Evolutionary conservation across 2,329 filamentous ascomycete species (phyloP).

Genomic region (Zarea fungicola): DNA sequence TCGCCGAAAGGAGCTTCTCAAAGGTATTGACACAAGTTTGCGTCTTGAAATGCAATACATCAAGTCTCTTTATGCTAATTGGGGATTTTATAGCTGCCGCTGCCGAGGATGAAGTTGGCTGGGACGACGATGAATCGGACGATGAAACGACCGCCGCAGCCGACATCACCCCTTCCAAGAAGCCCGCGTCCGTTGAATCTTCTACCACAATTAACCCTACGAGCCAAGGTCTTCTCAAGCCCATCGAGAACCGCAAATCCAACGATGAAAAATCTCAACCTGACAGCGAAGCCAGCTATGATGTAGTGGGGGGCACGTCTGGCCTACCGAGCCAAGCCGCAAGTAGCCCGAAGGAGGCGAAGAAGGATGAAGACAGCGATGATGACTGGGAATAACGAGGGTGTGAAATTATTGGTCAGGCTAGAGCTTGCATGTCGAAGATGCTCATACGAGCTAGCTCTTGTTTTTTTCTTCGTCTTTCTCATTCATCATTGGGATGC

Average conservation of each 20-base stretch:
- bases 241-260: slow-evolving; percentile 62
- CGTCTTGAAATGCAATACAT: background rate
- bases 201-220: slow-evolving; percentile 57
- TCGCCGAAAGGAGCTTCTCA: slow-evolving; percentile 80
- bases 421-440: background rate
- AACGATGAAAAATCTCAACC: slow-evolving; percentile 87
- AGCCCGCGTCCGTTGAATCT: slow-evolving; percentile 48
- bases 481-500: too few relatives aligned
- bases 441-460: slow-evolving; percentile 15
- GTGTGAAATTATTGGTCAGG: too few relatives aligned
- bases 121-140: slow-evolving; percentile 67
- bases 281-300: slow-evolving; percentile 93
- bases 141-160: slow-evolving; percentile 29
- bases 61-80: slow-evolving; percentile 15
- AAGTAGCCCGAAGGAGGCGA: slow-evolving; percentile 54
- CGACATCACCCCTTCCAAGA: slow-evolving; percentile 31
- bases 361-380: slow-evolving; percentile 58
- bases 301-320: slow-evolving; percentile 76
- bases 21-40: slow-evolving; percentile 55
- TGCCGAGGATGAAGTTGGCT: slow-evolving; percentile 65
- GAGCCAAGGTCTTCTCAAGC: slow-evolving; percentile 48
- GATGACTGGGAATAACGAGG: slow-evolving; percentile 68
- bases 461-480: slow-evolving; percentile 15
- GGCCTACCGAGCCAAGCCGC: slow-evolving; percentile 75
- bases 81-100: slow-evolving; percentile 51